Evolutionary conservation across 352 stramenopile species (phyloP).

Genomic region (Peronospora belbahrii): DNA sequence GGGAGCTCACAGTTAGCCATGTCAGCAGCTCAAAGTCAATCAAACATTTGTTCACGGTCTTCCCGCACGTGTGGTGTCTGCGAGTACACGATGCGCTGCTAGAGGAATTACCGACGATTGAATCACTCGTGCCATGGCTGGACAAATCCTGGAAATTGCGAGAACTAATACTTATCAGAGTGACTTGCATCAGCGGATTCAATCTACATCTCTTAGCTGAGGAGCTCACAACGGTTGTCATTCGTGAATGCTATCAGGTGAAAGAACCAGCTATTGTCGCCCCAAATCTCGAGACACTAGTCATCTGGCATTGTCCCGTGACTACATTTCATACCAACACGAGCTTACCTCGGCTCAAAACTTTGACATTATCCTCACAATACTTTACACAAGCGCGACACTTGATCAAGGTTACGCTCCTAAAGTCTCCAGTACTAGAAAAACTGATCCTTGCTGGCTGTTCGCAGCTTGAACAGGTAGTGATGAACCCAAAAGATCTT

Average conservation of each 20-base stretch:
- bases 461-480: constrained; percentile 45
- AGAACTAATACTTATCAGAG: constrained; percentile 34
- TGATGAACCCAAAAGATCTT: constrained; percentile 49
- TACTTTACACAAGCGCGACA: constrained; percentile 31
- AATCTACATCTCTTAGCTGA: constrained; percentile 34
- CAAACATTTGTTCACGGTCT: constrained; percentile 21
- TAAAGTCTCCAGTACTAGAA: constrained; percentile 18
- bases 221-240: constrained; percentile 38
- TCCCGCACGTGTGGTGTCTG: constrained; percentile 36
- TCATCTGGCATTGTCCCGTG: constrained; percentile 41
- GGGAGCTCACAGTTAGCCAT: constrained; percentile 31
- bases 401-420: constrained; percentile 39
- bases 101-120: constrained; percentile 20
- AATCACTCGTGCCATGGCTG: constrained; percentile 28
- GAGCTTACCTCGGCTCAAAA: constrained; percentile 35
- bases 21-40: constrained; percentile 25
- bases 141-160: constrained; percentile 26
- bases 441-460: constrained; percentile 37
- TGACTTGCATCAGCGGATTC: constrained; percentile 43
- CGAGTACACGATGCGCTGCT: constrained; percentile 29
- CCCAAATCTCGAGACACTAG: constrained; percentile 26
- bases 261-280: constrained; percentile 35
- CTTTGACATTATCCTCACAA: constrained; percentile 41
- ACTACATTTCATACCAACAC: constrained; percentile 35
- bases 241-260: constrained; percentile 56